Evolutionary conservation across 208 protist genomes (phyloP).

Genomic region (Leishmania lainsoni): DNA sequence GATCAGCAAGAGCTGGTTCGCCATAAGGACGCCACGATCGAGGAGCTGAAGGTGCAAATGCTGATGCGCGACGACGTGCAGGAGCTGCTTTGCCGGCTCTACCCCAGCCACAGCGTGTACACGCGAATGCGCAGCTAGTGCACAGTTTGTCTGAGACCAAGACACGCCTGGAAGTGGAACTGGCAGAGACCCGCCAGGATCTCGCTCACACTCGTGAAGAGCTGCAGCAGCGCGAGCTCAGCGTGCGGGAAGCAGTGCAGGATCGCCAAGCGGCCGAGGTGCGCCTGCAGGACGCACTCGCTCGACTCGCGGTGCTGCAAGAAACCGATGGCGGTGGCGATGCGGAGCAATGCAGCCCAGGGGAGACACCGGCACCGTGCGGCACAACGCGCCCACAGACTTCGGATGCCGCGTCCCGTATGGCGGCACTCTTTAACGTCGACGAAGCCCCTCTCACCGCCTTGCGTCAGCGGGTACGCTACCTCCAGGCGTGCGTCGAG

Average conservation of each 20-base stretch:
- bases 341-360: not conserved
- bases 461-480: conserved; percentile 32
- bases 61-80: conserved; percentile 51
- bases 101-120: conserved; percentile 57
- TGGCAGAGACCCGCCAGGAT: conserved; percentile 27
- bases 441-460: conserved; percentile 14
- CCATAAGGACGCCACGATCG: conserved; percentile 13
- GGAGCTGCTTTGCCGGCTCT: conserved; percentile 53
- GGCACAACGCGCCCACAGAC: conserved; percentile 1
- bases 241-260: conserved; percentile 41
- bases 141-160: conserved; percentile 11
- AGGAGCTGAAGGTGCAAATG: conserved; percentile 34
- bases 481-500: conserved; percentile 38
- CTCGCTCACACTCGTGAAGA: conserved; percentile 27
- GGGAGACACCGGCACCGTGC: not conserved
- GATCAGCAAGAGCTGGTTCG: conserved; percentile 8
- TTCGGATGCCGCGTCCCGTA: not conserved
- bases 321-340: not conserved
- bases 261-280: conserved; percentile 57
- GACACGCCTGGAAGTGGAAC: conserved; percentile 23
- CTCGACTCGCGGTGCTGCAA: conserved; percentile 22
- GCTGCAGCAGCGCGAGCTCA: conserved; percentile 17
- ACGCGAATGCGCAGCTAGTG: conserved; percentile 34
- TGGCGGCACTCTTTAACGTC: conserved; percentile 22
- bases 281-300: conserved; percentile 35